Conservation (phyloP, 2,329 filamentous ascomycete species). For the Fusarium oligoseptatum region DNA sequence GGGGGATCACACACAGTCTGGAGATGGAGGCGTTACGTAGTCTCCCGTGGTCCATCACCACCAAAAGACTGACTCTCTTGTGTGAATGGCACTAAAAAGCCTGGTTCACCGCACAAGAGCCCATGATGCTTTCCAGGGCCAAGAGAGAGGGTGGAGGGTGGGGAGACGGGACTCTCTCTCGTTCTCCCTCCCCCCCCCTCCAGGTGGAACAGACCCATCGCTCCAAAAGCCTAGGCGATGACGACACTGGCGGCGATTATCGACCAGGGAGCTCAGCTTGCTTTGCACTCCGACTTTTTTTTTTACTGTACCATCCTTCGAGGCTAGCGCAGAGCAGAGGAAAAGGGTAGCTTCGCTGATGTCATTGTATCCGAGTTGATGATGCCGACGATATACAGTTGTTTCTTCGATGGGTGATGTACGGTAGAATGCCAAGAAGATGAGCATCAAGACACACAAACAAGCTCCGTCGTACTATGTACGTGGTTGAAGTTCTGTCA, state of each 20-base stretch:
- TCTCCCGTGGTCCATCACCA: slow-evolving; percentile 7
- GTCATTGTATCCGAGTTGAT: slow-evolving; percentile 32
- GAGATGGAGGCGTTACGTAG: slow-evolving; percentile 29
- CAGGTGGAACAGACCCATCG: slow-evolving; percentile 17
- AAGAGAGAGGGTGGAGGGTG: background rate
- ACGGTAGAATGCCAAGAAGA: slow-evolving; percentile 14
- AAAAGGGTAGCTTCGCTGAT: slow-evolving; percentile 26
- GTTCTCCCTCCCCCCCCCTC: slow-evolving; percentile 9
- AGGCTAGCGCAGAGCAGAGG: slow-evolving; percentile 17
- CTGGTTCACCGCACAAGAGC: background rate
- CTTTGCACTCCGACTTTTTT: slow-evolving; percentile 4
- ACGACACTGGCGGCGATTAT: slow-evolving; percentile 29
- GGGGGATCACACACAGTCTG: background rate
- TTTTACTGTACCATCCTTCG: background rate
- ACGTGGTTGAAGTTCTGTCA: background rate
- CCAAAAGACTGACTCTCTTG: background rate
- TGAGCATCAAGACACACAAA: no score
- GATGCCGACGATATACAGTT: slow-evolving; percentile 23
- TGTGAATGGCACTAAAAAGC: slow-evolving; percentile 23
- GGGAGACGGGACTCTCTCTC: background rate
- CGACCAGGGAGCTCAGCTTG: slow-evolving; percentile 4
- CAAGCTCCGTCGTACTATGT: no score
- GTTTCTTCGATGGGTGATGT: background rate
- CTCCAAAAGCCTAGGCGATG: slow-evolving; percentile 21
- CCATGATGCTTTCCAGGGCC: slow-evolving; percentile 1